These are phyloP conservation scores for Eucalyptus pauciflora DNA, from an alignment of 345 rosid species.

Conservation along the genomic window DNA sequence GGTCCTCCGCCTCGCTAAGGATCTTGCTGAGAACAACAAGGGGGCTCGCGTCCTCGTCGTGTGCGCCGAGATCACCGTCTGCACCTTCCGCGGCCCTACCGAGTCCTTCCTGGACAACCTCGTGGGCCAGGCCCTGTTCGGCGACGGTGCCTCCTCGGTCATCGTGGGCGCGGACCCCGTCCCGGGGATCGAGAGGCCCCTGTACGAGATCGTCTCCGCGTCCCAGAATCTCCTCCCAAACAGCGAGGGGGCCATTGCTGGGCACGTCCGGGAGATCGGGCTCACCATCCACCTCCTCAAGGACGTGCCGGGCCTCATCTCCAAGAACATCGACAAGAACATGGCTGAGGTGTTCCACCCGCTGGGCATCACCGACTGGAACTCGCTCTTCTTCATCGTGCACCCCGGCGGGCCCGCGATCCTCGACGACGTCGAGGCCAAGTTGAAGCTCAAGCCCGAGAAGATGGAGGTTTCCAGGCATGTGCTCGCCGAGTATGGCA, in stretches of 20 bases:
- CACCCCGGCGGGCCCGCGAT: slow-evolving; percentile 51
- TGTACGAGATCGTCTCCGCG: slow-evolving; percentile 25
- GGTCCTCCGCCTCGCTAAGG: slow-evolving; percentile 43
- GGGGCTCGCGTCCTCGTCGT: slow-evolving; percentile 38
- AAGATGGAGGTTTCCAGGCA: slow-evolving; percentile 22
- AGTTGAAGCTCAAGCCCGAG: slow-evolving; percentile 16
- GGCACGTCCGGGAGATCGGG: slow-evolving; percentile 40
- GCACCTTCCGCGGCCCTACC: slow-evolving; percentile 34
- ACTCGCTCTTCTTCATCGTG: slow-evolving; percentile 38
- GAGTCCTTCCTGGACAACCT: slow-evolving; percentile 27
- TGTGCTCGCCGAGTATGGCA: slow-evolving; percentile 27
- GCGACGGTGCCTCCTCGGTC: slow-evolving; percentile 35
- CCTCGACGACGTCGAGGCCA: slow-evolving; percentile 26
- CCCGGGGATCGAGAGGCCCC: slow-evolving; percentile 10
- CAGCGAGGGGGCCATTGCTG: slow-evolving; percentile 37
- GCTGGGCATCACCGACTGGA: slow-evolving; percentile 36
- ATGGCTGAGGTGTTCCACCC: slow-evolving; percentile 27
- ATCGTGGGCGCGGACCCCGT: slow-evolving; percentile 35
- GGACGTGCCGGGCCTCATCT: slow-evolving; percentile 29
- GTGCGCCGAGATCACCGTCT: slow-evolving; percentile 22
- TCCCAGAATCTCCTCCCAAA: slow-evolving; percentile 34
- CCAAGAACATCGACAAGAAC: slow-evolving; percentile 22
- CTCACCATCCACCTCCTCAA: slow-evolving; percentile 28
- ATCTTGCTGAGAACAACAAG: slow-evolving; percentile 43
- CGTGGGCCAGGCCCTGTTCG: slow-evolving; percentile 40